Percentiles rank a stretch among this genome's conserved stretches.
phyloP scores from a whole-genome alignment of 495 filamentous ascomycete genomes.

The Aspergillus campestris region DNA sequence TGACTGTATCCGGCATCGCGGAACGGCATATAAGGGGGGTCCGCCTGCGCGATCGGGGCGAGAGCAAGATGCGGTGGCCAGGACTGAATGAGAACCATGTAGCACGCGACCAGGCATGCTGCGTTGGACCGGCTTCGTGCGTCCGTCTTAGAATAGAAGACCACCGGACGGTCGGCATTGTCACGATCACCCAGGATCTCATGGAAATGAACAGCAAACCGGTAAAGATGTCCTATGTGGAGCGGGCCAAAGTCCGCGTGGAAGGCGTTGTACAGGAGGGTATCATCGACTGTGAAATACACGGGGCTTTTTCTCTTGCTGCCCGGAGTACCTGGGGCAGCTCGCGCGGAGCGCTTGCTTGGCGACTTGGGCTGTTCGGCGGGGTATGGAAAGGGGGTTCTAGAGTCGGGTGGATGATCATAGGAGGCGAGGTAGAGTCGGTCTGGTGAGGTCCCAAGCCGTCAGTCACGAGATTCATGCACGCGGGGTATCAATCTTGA shows the following conservation, averaged over 20 bases:
- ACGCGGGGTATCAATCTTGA: no score
- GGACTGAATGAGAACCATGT: slow-evolving; percentile 96
- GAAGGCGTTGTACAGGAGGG: slow-evolving; percentile 93
- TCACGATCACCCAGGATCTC: slow-evolving; percentile 83
- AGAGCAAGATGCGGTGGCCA: slow-evolving; percentile 99
- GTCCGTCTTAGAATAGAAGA: slow-evolving; percentile 91
- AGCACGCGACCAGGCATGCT: slow-evolving; percentile 88
- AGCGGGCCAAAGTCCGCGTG: slow-evolving; percentile 97
- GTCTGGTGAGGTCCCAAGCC: slow-evolving; percentile 44
- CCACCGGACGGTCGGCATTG: slow-evolving; percentile 75
- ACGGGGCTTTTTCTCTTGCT: slow-evolving; percentile 56
- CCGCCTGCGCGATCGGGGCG: slow-evolving; percentile 89
- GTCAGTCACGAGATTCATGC: slow-evolving; percentile 1
- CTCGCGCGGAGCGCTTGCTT: slow-evolving; percentile 65
- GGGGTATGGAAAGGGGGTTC: slow-evolving; percentile 83
- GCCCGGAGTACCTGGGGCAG: slow-evolving; percentile 45
- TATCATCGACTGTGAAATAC: slow-evolving; percentile 94
- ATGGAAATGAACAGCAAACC: slow-evolving; percentile 90
- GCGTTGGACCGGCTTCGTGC: slow-evolving; percentile 93
- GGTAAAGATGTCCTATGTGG: slow-evolving; percentile 93
- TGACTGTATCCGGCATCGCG: slow-evolving; percentile 97
- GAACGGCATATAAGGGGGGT: slow-evolving; percentile 97
- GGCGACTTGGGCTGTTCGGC: slow-evolving; percentile 54
- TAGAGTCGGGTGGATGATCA: slow-evolving; percentile 64
- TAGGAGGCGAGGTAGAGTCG: slow-evolving; percentile 93